Conservation (phyloP, 768 basidiomycete species). For the Ramaria rubella region DNA sequence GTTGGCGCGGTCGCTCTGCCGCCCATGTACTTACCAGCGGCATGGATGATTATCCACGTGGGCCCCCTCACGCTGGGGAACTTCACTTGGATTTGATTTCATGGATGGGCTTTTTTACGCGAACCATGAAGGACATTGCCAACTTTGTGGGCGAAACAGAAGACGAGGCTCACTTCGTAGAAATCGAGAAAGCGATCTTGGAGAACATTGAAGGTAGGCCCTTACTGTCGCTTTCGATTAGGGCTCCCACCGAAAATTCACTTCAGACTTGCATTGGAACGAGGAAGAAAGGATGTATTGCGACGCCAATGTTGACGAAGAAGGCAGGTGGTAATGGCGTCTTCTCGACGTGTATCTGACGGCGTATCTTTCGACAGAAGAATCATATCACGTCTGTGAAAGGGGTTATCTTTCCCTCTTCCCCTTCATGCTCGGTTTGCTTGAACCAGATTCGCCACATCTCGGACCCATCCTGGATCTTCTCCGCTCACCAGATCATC, state of each 20-base stretch:
- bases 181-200: constrained; percentile 74
- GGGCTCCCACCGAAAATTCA: too few relatives aligned
- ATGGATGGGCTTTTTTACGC: constrained; percentile 95
- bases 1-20: constrained; percentile 88
- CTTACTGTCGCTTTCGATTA: too few relatives aligned
- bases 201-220: constrained; percentile 89
- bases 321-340: constrained; percentile 46
- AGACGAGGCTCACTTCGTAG: constrained; percentile 67
- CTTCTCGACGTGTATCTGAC: background rate
- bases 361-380: constrained; percentile 45
- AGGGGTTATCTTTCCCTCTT: constrained; percentile 91
- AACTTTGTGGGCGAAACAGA: constrained; percentile 82
- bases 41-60: constrained; percentile 95
- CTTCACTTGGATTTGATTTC: constrained; percentile 89
- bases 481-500: constrained; percentile 69
- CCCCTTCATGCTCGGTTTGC: constrained; percentile 80
- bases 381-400: constrained; percentile 87
- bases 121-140: constrained; percentile 89
- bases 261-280: constrained; percentile 93
- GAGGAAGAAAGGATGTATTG: constrained; percentile 90
- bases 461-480: constrained; percentile 77
- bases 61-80: constrained; percentile 83
- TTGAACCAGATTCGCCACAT: constrained; percentile 71
- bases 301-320: constrained; percentile 76
- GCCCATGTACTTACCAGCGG: constrained; percentile 88